Evolutionary conservation across 768 basidiomycete genomes (phyloP), one percentile per base, ranked within the genome.

Genomic region (Fistulinella prunicolor): DNA sequence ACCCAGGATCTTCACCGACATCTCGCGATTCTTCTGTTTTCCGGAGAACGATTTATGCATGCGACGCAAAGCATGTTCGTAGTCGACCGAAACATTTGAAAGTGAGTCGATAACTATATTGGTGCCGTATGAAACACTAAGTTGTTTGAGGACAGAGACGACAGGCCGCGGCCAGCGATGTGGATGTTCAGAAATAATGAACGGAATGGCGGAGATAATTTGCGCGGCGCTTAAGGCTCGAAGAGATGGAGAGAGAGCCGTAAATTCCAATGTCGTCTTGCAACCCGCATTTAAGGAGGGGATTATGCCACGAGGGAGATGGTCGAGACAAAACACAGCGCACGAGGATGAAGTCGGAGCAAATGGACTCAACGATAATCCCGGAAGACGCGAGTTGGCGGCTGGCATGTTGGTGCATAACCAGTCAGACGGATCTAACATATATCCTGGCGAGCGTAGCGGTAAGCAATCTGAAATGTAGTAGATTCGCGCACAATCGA

Each of bases 191-290:
- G 68, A 62, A 9, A 67, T 56, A 46, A 72, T 60, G 54, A 77
- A 78, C 4, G 79, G 76, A 5, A 78, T 44, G 3, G 73, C 61
- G 45, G 75, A 75, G 23, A 76, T 50, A 28, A 75, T 55, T 54
- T 73, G 76, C 3, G 64, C 46, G 3, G 62, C 54, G 30, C 71
- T 70, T 36, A 74, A 55, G 22, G 66, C 61, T 6, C 62, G 45
- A 38, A 75, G 53, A 24, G 60, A 62, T 0, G 70, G 50, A 9
- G 72, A 65, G 46, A 78, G 67, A 6, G 74, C 65, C 4, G 69
- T 73, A 38, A 74, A 70, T 44, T 71, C 65, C 41, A 74, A 41
- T 13, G 42, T 59, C n/a, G 41, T 48, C 19, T 53, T 55, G 30
- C 55, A 48, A 21, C 62, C 65, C 13, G 46, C 39, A 4, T 44